phyloP scores from a whole-genome alignment of 2,329 filamentous ascomycete species.

The Pyricularia sp. region DNA sequence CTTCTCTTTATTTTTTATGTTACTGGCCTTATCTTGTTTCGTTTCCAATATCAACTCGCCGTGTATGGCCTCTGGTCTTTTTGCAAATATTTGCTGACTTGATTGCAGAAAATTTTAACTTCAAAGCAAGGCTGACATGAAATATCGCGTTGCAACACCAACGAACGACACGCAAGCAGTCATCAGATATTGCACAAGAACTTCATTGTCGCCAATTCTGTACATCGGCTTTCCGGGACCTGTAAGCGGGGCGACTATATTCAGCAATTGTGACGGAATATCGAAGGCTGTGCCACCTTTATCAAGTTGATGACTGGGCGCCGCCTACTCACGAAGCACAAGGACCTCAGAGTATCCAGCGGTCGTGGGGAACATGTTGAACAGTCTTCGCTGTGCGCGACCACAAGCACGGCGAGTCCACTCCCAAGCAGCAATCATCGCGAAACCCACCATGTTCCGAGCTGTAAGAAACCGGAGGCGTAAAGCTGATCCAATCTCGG shows the following conservation, averaged over 20 bases:
- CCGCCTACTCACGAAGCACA: conserved; percentile 60
- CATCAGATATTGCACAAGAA: conserved; percentile 14
- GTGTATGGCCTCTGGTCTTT: too few relatives aligned
- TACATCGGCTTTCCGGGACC: conserved; percentile 17
- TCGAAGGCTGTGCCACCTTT: not conserved
- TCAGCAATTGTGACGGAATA: conserved; percentile 14
- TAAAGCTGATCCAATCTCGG: too few relatives aligned
- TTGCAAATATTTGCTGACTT: too few relatives aligned
- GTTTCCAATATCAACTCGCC: conserved; percentile 5
- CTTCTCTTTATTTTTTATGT: not conserved
- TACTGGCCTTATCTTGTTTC: conserved; percentile 8
- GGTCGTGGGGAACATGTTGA: conserved; percentile 60
- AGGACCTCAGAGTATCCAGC: conserved; percentile 46
- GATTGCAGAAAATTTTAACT: too few relatives aligned
- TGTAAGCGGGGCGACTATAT: conserved; percentile 18
- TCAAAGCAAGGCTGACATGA: too few relatives aligned
- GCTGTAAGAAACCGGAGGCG: not conserved
- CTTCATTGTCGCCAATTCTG: conserved; percentile 15
- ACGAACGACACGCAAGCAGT: conserved; percentile 5
- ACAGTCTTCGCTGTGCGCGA: conserved; percentile 47
- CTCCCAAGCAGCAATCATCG: conserved; percentile 39
- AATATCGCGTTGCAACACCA: too few relatives aligned
- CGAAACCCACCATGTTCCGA: not conserved
- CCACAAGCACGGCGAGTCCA: conserved; percentile 54
- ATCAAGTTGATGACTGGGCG: conserved; percentile 59